Percentiles rank a stretch among this genome's conserved stretches.
Conservation (phyloP, 768 basidiomycete genomes). For the Boletus rubroflammeus region DNA sequence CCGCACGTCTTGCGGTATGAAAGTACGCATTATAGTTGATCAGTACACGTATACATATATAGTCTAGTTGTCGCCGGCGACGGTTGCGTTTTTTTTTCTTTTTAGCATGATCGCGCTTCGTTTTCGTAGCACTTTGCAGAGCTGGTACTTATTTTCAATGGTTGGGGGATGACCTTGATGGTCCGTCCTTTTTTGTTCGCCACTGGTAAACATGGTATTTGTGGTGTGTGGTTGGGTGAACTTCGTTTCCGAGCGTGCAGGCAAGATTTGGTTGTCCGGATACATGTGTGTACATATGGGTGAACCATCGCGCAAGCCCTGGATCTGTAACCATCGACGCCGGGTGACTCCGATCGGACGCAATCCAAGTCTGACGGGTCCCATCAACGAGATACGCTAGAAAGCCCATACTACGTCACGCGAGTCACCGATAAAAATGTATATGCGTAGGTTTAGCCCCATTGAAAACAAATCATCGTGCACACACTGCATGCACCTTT, state of each 20-base stretch:
- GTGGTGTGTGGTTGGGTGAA: neutral
- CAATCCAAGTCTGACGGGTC: neutral
- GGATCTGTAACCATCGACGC: neutral
- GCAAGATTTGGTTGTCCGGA: neutral
- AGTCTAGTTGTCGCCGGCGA: conserved; percentile 27
- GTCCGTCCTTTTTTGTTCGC: neutral
- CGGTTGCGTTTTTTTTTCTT: neutral
- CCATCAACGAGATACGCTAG: no score
- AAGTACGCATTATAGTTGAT: conserved; percentile 28
- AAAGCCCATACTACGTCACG: neutral
- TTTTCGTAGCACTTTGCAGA: conserved; percentile 10
- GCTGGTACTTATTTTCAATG: conserved; percentile 10
- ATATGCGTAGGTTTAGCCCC: neutral
- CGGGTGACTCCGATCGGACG: neutral
- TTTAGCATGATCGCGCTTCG: conserved; percentile 13
- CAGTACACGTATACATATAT: conserved; percentile 24
- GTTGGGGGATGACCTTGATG: conserved; percentile 14
- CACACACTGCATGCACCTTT: no score
- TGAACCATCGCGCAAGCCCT: neutral
- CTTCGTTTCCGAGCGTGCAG: neutral
- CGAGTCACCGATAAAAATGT: neutral
- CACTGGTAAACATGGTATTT: conserved; percentile 3
- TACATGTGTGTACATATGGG: neutral
- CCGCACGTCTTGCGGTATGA: conserved; percentile 16
- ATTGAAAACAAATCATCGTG: neutral